Base-by-base conservation (phyloP, 1,139 yeast genomes). In the Kodamaea suecica region DNA sequence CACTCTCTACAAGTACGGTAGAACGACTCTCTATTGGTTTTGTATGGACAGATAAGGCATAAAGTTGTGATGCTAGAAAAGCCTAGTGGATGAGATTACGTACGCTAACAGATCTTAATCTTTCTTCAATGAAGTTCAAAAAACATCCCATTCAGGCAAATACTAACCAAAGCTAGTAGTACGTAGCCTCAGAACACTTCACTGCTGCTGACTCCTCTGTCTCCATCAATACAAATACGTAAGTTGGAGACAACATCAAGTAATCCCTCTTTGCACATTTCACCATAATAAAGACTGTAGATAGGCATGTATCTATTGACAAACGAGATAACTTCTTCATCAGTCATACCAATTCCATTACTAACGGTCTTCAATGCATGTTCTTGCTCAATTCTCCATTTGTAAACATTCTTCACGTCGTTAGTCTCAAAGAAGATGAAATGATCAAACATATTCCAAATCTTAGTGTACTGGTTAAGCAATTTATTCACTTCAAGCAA, bases 341-440 rank as follows among this genome's bases (percentile, higher is more conserved):
- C 94, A 1, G 80, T 61, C 97, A 92, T 88, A 0, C 97, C 97
- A 1, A 51, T 40, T 0, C 95, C 96, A 11, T 55, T 63, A 4
- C 42, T 43, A 3, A 42, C 43, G 7, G 40, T 35, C 7, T 81
- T 76, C 49, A 87, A 59, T 3, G 67, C 76, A 44, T 83, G 85
- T 52, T 92, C 98, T 59, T 92, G 97, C 56, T 90, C 77, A 4
- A 73, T 56, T 42, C 98, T 71, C 98, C 98, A 92, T 7, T 54
- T 57, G 55, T 80, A 83, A 4, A 90, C 92, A 51, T 78, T 80
- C 4, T 66, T 50, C 27, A 85, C 63, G 43, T 74, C 64, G 30
- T 66, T 60, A 0, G 96, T 81, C 23, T 76, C 72, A 33, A 83
- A 57, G 35, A 73, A 77, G n/a, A 90, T 69, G 35, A 85, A 79